Evolutionary conservation across 805 yeast genomes (phyloP), one percentile per base, ranked within the genome.

Genomic region (Phaffomyces opuntiae): DNA sequence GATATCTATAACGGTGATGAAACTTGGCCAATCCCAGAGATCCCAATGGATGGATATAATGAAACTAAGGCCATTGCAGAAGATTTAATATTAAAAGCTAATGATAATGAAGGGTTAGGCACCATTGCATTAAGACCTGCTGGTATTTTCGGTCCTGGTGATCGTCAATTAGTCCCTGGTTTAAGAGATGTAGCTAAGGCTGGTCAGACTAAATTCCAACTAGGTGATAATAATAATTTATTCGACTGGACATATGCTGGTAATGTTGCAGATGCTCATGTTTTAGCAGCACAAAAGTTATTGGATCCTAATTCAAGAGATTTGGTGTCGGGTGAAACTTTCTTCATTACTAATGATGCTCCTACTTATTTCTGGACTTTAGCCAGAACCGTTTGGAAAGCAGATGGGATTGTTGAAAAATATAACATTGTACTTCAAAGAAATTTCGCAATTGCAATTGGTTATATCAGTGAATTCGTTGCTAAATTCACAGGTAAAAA

Each of bases 211-310:
- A 85, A 85, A 64, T 87, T 87, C 65, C 99, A 93, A 67, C 73
- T 93, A 41, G 99, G 99, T 53, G 95, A 88, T 62, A 93, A 93
- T 67, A 80, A 86, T 63, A 93, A 93, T 61, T 67, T 93, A 46
- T 93, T 91, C 58, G 99, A 93, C 63, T 90, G 96, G 87, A 88
- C 98, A 0, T 93, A 89, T 60, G 98, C 84, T n/a, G 98, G 97
- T 12, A 93, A 93, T 65, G 98, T 95, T 36, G 98, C 99, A 0
- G 95, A 89, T 65, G 83, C 97, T 9, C 99, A 93, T 63, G 91
- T 91, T 9, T 69, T 93, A 42, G 99, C 98, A 1, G 95, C 96
- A 7, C 69, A 84, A 57, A 81, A 81, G 63, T 63, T 90, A 17
- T 64, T 87, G 42, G 70, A 77, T 46, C 68, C 75, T 7, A 54